Evolutionary conservation across 73 alveolate genomes (phyloP), one percentile per base, ranked within the genome.

Genomic region (Paramecium sexaurelia): DNA sequence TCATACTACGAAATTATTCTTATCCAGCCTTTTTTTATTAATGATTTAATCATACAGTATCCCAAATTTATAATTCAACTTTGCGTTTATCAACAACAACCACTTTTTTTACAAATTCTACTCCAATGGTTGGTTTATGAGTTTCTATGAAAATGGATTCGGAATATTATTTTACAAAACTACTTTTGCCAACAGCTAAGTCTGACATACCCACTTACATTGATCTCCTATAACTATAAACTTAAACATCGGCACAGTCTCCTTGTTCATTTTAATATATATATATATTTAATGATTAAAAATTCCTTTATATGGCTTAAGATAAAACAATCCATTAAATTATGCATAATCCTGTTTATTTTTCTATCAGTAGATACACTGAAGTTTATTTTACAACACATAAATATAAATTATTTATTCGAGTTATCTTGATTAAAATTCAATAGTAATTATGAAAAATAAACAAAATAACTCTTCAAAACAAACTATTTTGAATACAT

Each of bases 31-130:
- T 8, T n/a, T 43, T 27, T n/a, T 35, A 35, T 35, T 6, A 6
- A 61, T 3, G 17, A 22, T 11, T 9, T 22, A 57, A 15, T 7
- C 39, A 7, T 68, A 68, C 85, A 68, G 85, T 68, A 32, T 68
- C 85, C 85, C 85, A 68, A 22, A 68, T 32, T 68, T 68, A 32
- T 17, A 68, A 35, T 68, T 68, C 85, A 27, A 68, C 85, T 7
- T 32, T 35, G 32, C 56, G 32, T 32, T 68, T 35, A 68, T 68
- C 55, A 6, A 68, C 55, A 22, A 17, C 27, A 6, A 68, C 85
- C 37, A 68, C 27, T 35, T 68, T 68, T 68, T 68, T 68, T 19
- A 68, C 55, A 35, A 68, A 68, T 68, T 68, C 85, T 32, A 68
- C 56, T 3, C 85, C 85, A 0, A 68, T 32, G 8, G 85, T 68